Conservation (phyloP, 768 basidiomycete species). For the Solioccasus polychromus region DNA sequence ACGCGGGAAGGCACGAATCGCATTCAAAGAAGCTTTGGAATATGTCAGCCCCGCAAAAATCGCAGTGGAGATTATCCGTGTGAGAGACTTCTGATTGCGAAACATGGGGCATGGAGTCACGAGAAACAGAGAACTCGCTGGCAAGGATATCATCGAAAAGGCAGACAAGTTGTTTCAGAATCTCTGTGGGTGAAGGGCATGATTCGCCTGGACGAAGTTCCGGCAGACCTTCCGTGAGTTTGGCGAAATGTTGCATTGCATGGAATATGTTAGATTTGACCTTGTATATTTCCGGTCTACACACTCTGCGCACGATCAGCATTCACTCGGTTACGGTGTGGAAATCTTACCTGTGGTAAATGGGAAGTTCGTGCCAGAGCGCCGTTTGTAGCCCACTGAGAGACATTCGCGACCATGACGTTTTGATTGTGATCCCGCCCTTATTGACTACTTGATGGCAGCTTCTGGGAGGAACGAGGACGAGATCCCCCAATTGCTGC, state of each 20-base stretch:
- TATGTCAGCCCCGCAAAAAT: constrained; percentile 80
- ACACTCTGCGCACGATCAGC: constrained; percentile 50
- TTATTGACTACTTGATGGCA: constrained; percentile 83
- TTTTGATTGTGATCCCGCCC: constrained; percentile 80
- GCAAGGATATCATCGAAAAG: constrained; percentile 52
- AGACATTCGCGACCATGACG: constrained; percentile 87
- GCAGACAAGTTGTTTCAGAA: constrained; percentile 37
- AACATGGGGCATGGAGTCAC: constrained; percentile 29
- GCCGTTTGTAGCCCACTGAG: constrained; percentile 56
- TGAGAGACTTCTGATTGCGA: constrained; percentile 21
- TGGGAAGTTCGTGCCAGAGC: constrained; percentile 69
- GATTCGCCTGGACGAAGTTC: not conserved
- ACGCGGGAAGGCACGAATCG: constrained; percentile 37
- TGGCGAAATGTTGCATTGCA: constrained; percentile 41
- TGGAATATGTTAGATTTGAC: constrained; percentile 66
- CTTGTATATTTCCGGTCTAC: constrained; percentile 73
- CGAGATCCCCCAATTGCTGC: constrained; percentile 74
- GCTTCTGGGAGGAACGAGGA: constrained; percentile 76
- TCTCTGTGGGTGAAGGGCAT: constrained; percentile 4
- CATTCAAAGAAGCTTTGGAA: constrained; percentile 84
- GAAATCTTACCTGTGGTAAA: constrained; percentile 65
- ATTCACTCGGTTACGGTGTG: not conserved
- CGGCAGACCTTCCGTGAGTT: constrained; percentile 5
- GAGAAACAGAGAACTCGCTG: constrained; percentile 40
- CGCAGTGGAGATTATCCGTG: constrained; percentile 48